These are phyloP conservation scores for Suillus tomentosus DNA, from an alignment of 768 basidiomycete genomes.

Conservation along the genomic window DNA sequence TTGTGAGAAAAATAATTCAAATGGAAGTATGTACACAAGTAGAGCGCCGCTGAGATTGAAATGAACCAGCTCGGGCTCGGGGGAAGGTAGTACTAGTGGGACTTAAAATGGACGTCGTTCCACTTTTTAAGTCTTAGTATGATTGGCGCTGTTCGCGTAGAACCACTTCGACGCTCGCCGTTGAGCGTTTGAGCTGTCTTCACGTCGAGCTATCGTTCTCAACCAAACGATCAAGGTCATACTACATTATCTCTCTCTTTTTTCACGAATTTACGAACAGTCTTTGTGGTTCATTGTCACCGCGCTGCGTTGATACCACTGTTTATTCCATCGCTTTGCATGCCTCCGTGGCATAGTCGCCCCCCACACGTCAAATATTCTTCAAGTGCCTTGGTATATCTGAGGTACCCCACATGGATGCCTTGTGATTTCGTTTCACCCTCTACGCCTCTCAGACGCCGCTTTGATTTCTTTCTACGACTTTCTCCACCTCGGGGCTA, in stretches of 20 bases:
- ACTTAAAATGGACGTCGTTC: conserved; percentile 11
- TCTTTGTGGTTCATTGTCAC: background rate
- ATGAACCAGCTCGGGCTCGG: conserved; percentile 1
- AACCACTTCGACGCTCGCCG: background rate
- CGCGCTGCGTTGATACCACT: background rate
- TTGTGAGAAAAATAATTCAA: too few species aligned
- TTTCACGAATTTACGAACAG: background rate
- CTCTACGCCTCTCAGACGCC: conserved; percentile 9
- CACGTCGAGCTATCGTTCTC: background rate
- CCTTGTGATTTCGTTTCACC: conserved; percentile 9
- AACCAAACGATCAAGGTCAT: background rate
- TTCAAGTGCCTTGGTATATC: background rate
- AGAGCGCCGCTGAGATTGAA: conserved; percentile 10
- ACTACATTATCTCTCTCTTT: background rate
- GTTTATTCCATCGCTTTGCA: background rate
- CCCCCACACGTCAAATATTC: background rate
- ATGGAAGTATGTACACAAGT: too few species aligned
- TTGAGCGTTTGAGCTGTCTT: background rate
- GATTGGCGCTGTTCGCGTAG: background rate
- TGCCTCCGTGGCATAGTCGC: background rate
- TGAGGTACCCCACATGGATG: conserved; percentile 10
- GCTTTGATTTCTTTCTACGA: background rate
- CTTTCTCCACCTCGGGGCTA: background rate
- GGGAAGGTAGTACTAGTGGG: background rate
- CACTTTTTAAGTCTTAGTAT: conserved; percentile 8